Base-by-base conservation (phyloP, 2,329 filamentous ascomycete genomes). In the Parasarocladium wereldwijsianum region DNA sequence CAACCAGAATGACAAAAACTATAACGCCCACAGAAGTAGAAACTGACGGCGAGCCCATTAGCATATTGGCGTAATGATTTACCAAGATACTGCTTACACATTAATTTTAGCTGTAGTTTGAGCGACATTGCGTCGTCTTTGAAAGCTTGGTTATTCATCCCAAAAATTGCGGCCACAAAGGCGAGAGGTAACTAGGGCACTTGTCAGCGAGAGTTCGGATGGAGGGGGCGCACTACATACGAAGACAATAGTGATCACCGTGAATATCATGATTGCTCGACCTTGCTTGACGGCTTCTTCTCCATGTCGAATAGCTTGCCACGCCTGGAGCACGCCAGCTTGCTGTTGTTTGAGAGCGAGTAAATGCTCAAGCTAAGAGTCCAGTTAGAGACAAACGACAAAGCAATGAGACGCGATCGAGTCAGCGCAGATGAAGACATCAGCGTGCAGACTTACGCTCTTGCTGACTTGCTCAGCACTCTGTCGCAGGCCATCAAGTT, bases 221-320 rank as follows among this genome's bases (percentile, higher is more conserved):
- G 17, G 24, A 26, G n/a, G 17, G 13, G 6, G 13, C 19, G 8
- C 11, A 12, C 22, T 7, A 38, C 52, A 38, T 35, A 58, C 56
- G 32, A 64, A 63, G 16, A 62, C 39, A 23, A 63, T 60, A 0
- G 59, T 62, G 1, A 62, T 53, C 3, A 62, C 36, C 0, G 60
- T 63, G 32, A 64, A 62, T 2, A 57, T 43, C 50, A 64, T 57
- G 29, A 64, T 55, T 2, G 57, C 50, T 0, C 51, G 45, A 1
- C 58, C 55, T 34, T 64, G 58, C 7, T 45, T 49, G 5, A 55
- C 49, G 1, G 48, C 54, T 27, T 61, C 52, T 0, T 55, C 47
- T 0, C 49, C 51, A 20, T 58, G 51, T 16, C 45, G 49, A 8
- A 56, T 43, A 0, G 58, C 45, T 11, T 54, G 48, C 45, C 51